Base-by-base conservation (phyloP, 108 stramenopile species). In the Nitzschia inconspicua region DNA sequence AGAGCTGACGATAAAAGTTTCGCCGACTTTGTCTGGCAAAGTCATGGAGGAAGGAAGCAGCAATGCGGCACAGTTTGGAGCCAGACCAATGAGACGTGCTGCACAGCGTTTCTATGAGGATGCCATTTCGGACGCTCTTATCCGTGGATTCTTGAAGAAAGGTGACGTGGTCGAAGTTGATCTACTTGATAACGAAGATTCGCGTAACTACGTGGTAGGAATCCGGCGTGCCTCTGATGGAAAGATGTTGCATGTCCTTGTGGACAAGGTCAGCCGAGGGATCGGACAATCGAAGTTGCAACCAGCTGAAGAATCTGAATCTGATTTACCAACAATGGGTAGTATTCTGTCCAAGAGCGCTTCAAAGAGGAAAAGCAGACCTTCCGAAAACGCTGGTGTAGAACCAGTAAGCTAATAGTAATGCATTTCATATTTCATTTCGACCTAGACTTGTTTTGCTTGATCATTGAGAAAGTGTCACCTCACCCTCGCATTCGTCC, bases 61-160 rank as follows among this genome's bases (percentile, higher is more conserved):
- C 55, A 84, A 83, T 60, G 91, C 85, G 1, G 84, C 78, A 19
- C 80, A 86, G 56, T 94, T 87, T 69, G 93, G 93, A 34, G 93
- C 93, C 22, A 76, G 93, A 11, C 93, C 93, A 29, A 81, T 94
- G 78, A 72, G 89, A 6, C 55, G 93, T 47, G 89, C 93, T 23
- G 89, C 82, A 9, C 85, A 88, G 62, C 69, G 93, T 23, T 82
- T 79, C n/a, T 76, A 91, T 32, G 93, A 94, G 44, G 93, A 94
- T 60, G 68, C 83, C n/a, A 68, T 94, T 9, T 84, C 83, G 43
- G 93, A 94, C 57, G 87, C 88, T 19, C 82, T 94, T n/a, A 59
- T 94, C 0, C 74, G 81, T 29, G 93, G 88, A 0, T 93, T 90
- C 53, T 57, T 89, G 23, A 43, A 79, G 40, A 73, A 76, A 18